Base-by-base conservation (phyloP, 2,329 filamentous ascomycete genomes). In the Apiospora kogelbergensis region DNA sequence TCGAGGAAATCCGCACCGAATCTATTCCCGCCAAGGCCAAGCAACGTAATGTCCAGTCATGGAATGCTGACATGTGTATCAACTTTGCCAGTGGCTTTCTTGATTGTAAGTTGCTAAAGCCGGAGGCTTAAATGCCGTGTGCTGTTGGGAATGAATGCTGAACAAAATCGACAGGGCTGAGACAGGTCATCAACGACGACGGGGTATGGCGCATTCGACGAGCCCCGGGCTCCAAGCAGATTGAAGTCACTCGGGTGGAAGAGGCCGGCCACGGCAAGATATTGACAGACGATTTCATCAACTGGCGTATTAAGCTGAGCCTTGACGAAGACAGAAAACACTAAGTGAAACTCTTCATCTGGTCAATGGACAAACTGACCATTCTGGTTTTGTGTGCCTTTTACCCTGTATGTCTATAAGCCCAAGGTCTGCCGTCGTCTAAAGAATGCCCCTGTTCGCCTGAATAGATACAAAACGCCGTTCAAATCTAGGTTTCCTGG, bases 51-150 rank as follows among this genome's bases (percentile, higher is more conserved):
- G 88, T 88, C 40, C 84, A 84, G 2, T 88, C 87, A 63, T 99
- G 96, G 96, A 93, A 98, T 81, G 95, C 93, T 22, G 95, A 98
- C 77, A 88, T 92, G 73, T 98, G 95, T 77, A 96, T 98, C 76
- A 97, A 97, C 74, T 98, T 98, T 81, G 90, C 94, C 1, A 89
- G 88, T 1, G 85, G 82, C 0, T 93, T 98, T 74, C 80, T 98
- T 20, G 90, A 91, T 9, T 97, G 93, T 94, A 79, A 80, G 90
- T 80, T 5, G 37, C 17, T 4, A 60, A 37, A 17, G 4, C n/a
- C 11, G 17, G 2, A 37, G 30, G 17, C 3, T 60, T 26, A 3
- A 6, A 37, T 60, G 30, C 30, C 30, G 11, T 60, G 20, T 60
- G 30, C 26, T n/a, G 7, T 30, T 60, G 6, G 30, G 7, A 6